Evolutionary conservation across 2,329 filamentous ascomycete genomes (phyloP), one percentile per base, ranked within the genome.

Genomic region (Pseudogymnoascus sp.): DNA sequence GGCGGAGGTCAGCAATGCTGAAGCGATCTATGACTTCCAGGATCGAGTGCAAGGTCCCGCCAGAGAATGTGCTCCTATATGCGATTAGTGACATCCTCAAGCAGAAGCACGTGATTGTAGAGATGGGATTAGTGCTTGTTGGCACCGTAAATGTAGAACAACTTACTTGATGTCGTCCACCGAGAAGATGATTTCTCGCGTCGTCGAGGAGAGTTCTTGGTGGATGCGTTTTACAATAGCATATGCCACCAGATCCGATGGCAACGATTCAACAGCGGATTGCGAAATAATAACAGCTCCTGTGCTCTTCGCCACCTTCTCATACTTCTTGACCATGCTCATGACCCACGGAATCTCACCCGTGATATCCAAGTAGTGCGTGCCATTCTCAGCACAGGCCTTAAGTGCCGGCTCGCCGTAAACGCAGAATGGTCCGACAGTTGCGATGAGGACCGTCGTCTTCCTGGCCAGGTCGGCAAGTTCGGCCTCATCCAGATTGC

Each of bases 21-120:
- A 79, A 84, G 48, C 72, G 70, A 23, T 86, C 82, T 60, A 83
- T 75, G 19, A 84, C 64, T 52, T 70, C 79, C 12, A 96, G 71
- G 3, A 84, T 75, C 0, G 90, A 91, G 33, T 82, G 78, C 3
- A 92, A 73, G 1, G 88, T 86, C 52, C 85, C 85, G n/a, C 84
- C 84, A 1, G 84, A 87, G 2, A 82, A 79, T 1, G 72, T 66
- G 23, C 74, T 70, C 45, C 77, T 82, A 71, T n/a, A n/a, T 34
- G 21, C 35, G 18, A 34, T 45, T 56, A 60, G 39, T 65, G 58
- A 65, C 15, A 23, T 4, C 21, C 21, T 38, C 13, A 28, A 61
- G 23, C 33, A 30, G 1, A 12, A 7, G 18, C 45, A 52, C 26
- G 45, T 30, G 23, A 52, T 30, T 9, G 15, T 52, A 30, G 23